Base-by-base conservation (phyloP, 768 basidiomycete species). In the Boletus rubroflammeus region DNA sequence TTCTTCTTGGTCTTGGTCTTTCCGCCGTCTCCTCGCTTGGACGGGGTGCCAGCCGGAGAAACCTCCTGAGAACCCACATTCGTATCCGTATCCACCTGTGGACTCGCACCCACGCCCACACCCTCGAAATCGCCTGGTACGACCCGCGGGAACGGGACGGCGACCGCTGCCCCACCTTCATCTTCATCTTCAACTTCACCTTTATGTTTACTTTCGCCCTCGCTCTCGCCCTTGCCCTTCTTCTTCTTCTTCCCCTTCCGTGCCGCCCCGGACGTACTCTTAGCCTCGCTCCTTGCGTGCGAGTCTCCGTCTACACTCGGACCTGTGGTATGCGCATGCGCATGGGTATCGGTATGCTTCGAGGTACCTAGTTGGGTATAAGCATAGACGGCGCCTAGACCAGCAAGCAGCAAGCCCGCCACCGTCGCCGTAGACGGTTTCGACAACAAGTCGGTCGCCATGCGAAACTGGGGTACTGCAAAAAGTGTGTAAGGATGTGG, bases 361-460 rank as follows among this genome's bases (percentile, higher is more conserved):
- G 43, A 15, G 1, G 9, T 25, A 19, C 44, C 50, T 4, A 50
- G 34, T 10, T 47, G 50, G 56, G 57, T 44, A 55, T 55, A 63
- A 10, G 63, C 64, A 35, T 50, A 66, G 5, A 60, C 42, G 3
- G 53, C 62, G 31, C 63, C 60, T 1, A 64, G 39, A 9, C 63
- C 55, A 0, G 63, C 64, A 9, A 61, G 53, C 48, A 64, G 14
- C 39, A 64, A 25, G 29, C 48, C 76, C 75, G 41, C 71, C 72
- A 39, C 69, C 66, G 26, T 67, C 65, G 40, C 77, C 28, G 28
- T 34, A 3, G 54, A 73, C 67, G 39, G 67, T 56, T 59, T 80
- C 75, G 21, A 75, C 51, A 19, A 76, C 66, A 81, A 47, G 25
- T 48, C 66, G 56, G 80, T 81, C 53, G 77, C 75, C 49, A 76